These are phyloP conservation scores for Verticillium tricorpus DNA, from an alignment of 2,329 filamentous ascomycete species.

Conservation along the genomic window DNA sequence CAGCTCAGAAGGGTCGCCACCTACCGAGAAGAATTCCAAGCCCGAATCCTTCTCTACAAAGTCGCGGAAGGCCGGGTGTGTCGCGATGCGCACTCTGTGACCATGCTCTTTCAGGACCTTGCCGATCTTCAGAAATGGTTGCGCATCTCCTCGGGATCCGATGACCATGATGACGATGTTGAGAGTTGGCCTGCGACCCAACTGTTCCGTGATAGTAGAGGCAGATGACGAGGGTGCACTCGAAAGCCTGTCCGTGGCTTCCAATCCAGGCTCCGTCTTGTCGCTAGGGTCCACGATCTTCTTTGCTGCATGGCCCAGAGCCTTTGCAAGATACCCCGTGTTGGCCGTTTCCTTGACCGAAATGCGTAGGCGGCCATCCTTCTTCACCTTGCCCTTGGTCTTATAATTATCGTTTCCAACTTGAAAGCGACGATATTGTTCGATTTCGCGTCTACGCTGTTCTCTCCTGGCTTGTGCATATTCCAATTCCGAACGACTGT, in stretches of 20 bases:
- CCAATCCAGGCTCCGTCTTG: constrained; percentile 20
- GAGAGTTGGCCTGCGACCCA: constrained; percentile 41
- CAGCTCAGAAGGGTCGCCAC: constrained; percentile 73
- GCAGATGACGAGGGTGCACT: constrained; percentile 21
- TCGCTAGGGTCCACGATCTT: constrained; percentile 43
- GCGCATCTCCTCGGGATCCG: constrained; percentile 73
- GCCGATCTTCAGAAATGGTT: constrained; percentile 73
- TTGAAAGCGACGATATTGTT: constrained; percentile 48
- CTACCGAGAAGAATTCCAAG: constrained; percentile 76
- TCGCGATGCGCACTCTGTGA: constrained; percentile 73
- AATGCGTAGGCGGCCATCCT: constrained; percentile 67
- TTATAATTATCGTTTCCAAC: constrained; percentile 61
- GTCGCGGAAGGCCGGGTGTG: constrained; percentile 71
- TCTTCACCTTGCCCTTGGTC: constrained; percentile 61
- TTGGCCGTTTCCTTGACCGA: constrained; percentile 67
- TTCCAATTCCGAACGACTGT: constrained; percentile 1
- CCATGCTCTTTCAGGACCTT: constrained; percentile 69
- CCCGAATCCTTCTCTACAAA: constrained; percentile 70
- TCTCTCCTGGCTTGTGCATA: constrained; percentile 2
- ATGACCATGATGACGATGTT: constrained; percentile 85
- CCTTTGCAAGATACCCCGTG: constrained; percentile 69
- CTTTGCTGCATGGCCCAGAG: constrained; percentile 59
- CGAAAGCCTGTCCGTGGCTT: constrained; percentile 4
- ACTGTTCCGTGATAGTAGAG: constrained; percentile 15
- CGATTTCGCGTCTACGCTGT: constrained; percentile 8